These are phyloP conservation scores for Candida michaelii DNA, from an alignment of 805 yeast species.

Conservation along the genomic window DNA sequence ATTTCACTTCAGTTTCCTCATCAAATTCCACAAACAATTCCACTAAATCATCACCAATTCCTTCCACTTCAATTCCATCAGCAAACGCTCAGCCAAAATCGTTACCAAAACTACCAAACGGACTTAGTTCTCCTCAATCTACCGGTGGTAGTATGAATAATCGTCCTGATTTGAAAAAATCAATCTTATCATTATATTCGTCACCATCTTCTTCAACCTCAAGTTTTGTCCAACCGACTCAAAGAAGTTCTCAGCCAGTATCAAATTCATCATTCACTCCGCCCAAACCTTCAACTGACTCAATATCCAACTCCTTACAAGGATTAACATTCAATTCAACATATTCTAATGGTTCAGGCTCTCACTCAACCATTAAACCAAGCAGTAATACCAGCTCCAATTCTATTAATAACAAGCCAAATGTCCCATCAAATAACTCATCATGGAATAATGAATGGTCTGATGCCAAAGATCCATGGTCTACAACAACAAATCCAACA, in stretches of 20 bases:
- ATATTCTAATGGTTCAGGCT: not conserved
- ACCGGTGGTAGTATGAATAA: conserved; percentile 34
- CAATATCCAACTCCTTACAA: conserved; percentile 24
- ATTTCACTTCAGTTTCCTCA: conserved; percentile 37
- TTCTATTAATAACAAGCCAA: not conserved
- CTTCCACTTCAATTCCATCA: conserved; percentile 10
- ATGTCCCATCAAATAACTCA: not conserved
- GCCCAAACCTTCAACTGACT: conserved; percentile 7
- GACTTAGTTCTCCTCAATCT: conserved; percentile 26
- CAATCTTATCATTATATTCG: conserved; percentile 85
- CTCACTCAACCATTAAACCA: not conserved
- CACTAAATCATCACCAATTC: conserved; percentile 23
- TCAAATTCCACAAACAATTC: not conserved
- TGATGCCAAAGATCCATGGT: conserved; percentile 15
- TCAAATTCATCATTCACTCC: conserved; percentile 1
- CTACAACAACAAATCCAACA: conserved; percentile 3
- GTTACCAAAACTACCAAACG: conserved; percentile 16
- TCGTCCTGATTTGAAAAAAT: conserved; percentile 87
- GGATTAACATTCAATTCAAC: conserved; percentile 21
- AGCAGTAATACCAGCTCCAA: not conserved
- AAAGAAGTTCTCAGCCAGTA: conserved; percentile 9
- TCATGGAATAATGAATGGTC: conserved; percentile 31
- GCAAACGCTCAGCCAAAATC: conserved; percentile 3
- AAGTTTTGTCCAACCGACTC: conserved; percentile 25
- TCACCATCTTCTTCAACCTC: conserved; percentile 52